Evolutionary conservation across 305 asterid genomes (phyloP).

Genomic region (Ajuga reptans): DNA sequence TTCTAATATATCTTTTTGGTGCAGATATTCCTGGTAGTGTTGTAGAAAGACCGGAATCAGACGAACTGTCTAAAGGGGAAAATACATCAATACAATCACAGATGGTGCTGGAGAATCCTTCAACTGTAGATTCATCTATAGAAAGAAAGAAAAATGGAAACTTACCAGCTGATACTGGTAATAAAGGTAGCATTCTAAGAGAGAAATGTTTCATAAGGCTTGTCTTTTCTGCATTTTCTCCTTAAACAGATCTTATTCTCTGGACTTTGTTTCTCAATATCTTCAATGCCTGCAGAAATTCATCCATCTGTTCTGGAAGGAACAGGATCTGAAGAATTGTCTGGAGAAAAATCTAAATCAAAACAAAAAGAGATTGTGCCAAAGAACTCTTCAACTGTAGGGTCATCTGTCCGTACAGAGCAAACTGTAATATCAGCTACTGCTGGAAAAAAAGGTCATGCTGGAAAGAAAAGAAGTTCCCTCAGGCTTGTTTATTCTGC

Average conservation of each 20-base stretch:
- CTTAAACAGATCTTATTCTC: background rate
- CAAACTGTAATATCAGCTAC: constrained; percentile 17
- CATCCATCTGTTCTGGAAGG: constrained; percentile 4
- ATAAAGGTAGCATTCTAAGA: constrained; percentile 8
- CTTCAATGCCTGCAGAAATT: constrained; percentile 20
- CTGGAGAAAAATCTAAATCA: constrained; percentile 22
- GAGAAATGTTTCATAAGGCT: constrained; percentile 9
- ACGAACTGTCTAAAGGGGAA: constrained; percentile 28
- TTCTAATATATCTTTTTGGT: background rate
- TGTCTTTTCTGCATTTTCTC: constrained; percentile 3
- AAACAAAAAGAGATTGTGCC: constrained; percentile 13
- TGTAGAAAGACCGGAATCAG: constrained; percentile 18
- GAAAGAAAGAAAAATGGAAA: constrained; percentile 23
- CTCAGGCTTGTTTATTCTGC: constrained; percentile 9
- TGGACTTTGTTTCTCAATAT: background rate
- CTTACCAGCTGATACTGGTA: constrained; percentile 22
- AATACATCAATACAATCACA: constrained; percentile 20
- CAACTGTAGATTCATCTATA: constrained; percentile 16
- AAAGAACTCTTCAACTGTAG: constrained; percentile 4
- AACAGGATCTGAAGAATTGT: constrained; percentile 15
- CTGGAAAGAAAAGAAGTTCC: background rate
- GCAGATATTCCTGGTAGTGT: constrained; percentile 28
- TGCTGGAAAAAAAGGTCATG: constrained; percentile 24
- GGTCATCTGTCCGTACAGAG: constrained; percentile 10
- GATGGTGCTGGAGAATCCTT: constrained; percentile 18